These are phyloP conservation scores for Trichoderma koningiopsis DNA, from an alignment of 2,329 filamentous ascomycete species.

Conservation along the genomic window DNA sequence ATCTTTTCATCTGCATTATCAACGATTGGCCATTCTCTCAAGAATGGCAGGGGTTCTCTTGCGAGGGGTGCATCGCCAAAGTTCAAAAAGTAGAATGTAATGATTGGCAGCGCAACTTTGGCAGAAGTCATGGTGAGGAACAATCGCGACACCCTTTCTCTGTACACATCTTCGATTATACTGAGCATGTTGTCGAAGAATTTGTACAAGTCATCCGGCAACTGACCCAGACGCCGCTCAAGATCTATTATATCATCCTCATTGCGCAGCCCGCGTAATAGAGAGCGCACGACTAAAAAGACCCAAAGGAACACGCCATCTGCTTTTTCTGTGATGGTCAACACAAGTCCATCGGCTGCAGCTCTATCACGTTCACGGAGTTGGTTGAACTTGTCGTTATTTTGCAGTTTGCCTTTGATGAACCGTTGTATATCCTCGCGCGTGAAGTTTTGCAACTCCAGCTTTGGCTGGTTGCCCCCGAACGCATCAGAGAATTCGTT, in stretches of 20 bases:
- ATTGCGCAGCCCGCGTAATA: constrained; percentile 15
- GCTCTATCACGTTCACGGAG: not conserved
- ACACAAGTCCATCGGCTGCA: not conserved
- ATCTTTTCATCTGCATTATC: not conserved
- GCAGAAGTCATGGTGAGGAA: constrained; percentile 19
- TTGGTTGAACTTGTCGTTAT: constrained; percentile 18
- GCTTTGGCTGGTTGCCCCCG: not conserved
- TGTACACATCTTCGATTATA: constrained; percentile 10
- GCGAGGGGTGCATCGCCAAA: not conserved
- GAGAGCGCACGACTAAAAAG: constrained; percentile 25
- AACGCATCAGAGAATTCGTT: constrained; percentile 24
- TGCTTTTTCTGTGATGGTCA: constrained; percentile 17
- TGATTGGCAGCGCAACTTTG: constrained; percentile 3
- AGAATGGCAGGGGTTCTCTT: not conserved
- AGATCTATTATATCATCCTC: constrained; percentile 21
- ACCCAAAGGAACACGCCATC: constrained; percentile 32
- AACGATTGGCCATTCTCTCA: constrained; percentile 2
- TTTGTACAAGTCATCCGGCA: constrained; percentile 24
- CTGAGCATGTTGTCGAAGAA: constrained; percentile 26
- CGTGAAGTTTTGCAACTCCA: constrained; percentile 28
- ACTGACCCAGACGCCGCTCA: not conserved
- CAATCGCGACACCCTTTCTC: not conserved
- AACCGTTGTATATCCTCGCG: constrained; percentile 26
- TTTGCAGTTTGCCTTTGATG: not conserved
- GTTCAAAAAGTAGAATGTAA: constrained; percentile 9